Conservation (phyloP, 2,329 filamentous ascomycete species). For the Nemania sp. region DNA sequence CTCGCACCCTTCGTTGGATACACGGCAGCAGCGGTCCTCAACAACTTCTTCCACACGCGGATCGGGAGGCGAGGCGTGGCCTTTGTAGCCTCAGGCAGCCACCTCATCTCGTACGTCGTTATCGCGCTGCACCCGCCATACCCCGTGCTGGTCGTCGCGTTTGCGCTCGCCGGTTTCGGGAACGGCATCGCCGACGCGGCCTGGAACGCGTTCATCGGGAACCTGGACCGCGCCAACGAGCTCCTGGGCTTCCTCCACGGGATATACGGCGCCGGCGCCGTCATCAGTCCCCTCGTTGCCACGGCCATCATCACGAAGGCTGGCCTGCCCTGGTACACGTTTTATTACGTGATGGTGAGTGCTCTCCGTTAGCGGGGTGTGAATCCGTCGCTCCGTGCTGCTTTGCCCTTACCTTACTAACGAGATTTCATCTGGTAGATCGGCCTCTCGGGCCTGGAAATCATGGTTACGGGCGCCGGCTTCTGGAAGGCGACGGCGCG, state of each 20-base stretch:
- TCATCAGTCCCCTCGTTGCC: constrained; percentile 76
- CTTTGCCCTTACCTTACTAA: background rate
- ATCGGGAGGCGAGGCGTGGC: constrained; percentile 76
- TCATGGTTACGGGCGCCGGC: constrained; percentile 59
- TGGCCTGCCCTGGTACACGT: constrained; percentile 73
- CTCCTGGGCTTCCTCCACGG: constrained; percentile 76
- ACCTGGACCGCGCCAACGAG: constrained; percentile 77
- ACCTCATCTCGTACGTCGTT: constrained; percentile 73
- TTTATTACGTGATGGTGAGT: constrained; percentile 80
- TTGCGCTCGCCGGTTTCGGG: constrained; percentile 75
- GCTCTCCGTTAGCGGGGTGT: background rate
- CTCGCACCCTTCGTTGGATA: constrained; percentile 61
- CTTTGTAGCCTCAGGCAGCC: constrained; percentile 68
- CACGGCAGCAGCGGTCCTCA: constrained; percentile 58
- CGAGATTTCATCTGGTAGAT: constrained; percentile 54
- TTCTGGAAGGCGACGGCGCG: constrained; percentile 71
- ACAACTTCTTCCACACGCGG: constrained; percentile 56
- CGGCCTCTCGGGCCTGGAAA: constrained; percentile 65
- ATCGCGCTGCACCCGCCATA: constrained; percentile 75
- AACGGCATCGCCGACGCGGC: constrained; percentile 73
- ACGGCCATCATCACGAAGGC: constrained; percentile 76
- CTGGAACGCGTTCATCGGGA: constrained; percentile 70
- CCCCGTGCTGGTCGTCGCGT: constrained; percentile 73
- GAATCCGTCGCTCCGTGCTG: background rate
- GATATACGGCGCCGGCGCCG: constrained; percentile 75